phyloP scores from a whole-genome alignment of 257 asterid species.

The Gentiana straminea region DNA sequence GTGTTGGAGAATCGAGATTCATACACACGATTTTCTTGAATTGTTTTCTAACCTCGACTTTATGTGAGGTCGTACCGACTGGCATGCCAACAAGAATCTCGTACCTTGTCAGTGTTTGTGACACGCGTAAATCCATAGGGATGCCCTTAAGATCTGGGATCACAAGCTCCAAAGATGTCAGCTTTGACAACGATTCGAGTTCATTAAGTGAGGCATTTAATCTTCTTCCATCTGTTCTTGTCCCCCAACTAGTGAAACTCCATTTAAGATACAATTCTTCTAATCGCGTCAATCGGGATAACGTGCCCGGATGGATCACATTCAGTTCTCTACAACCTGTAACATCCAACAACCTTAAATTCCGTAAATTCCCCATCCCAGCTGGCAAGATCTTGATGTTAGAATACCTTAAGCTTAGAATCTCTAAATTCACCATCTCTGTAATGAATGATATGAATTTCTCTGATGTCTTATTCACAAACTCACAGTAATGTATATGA shows the following conservation, averaged over 20 bases:
- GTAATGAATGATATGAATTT: slow-evolving; percentile 11
- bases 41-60: background rate
- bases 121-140: background rate
- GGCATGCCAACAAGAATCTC: background rate
- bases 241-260: slow-evolving; percentile 1
- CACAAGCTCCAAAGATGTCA: slow-evolving; percentile 2
- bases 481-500: slow-evolving; percentile 2
- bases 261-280: slow-evolving; percentile 10
- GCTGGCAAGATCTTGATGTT: slow-evolving; percentile 4
- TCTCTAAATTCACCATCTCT: slow-evolving; percentile 9
- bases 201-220: slow-evolving; percentile 7
- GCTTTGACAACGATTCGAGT: slow-evolving; percentile 1
- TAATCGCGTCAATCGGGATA: slow-evolving; percentile 9
- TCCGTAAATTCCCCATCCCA: slow-evolving; percentile 8
- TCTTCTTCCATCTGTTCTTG: slow-evolving; percentile 2
- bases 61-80: background rate
- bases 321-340: slow-evolving; percentile 4
- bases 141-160: background rate
- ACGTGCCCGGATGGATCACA: slow-evolving; percentile 6
- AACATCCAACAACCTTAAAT: slow-evolving; percentile 13
- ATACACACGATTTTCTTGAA: slow-evolving; percentile 2
- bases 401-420: slow-evolving; percentile 13
- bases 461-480: slow-evolving; percentile 2
- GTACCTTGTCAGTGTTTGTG: background rate
- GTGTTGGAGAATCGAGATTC: background rate